Evolutionary conservation across 495 filamentous ascomycete genomes (phyloP), one percentile per base, ranked within the genome.

Genomic region (Penicillium soppii): DNA sequence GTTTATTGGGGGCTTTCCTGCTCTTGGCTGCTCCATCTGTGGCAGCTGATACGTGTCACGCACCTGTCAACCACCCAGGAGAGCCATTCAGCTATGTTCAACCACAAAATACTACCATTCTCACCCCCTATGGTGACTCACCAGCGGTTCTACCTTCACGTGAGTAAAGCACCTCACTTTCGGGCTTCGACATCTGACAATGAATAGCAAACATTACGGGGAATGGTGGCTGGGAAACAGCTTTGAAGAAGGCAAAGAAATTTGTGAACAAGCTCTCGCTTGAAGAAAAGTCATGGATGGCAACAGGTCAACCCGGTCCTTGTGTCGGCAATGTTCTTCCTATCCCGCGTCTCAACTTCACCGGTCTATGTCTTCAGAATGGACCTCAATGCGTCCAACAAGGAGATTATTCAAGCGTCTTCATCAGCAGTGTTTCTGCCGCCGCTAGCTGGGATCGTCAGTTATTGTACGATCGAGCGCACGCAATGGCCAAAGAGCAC

Each of bases 241-340:
- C 89, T 6, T 87, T 90, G 53, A 67, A 56, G 15, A 83, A 88
- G 56, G 89, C 89, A 3, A 77, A 75, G 53, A 71, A 62, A 2
- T 91, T 91, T 54, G 88, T 91, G 33, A 79, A 78, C 9, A 80
- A 90, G 68, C 68, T 92, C 52, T 91, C 86, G 0, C 67, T 92
- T 35, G 66, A 84, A 22, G 89, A 94, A 73, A 94, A 92, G 71
- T 82, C 90, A 64, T 91, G 91, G 61, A 62, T 95, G 47, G 91
- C 88, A 4, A 92, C 89, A 1, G 89, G 89, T 58, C 75, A 76
- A 50, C 73, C 75, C 8, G 87, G 85, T 38, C 77, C 81, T 50
- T 91, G 89, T 59, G 90, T 95, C 7, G 90, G 90, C 19, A 80
- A 92, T 43, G 76, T 71, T 32, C 89, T 89, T 3, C 62, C 82